These are phyloP conservation scores for Erigeron canadensis DNA, from an alignment of 129 eudicot species.

Conservation along the genomic window DNA sequence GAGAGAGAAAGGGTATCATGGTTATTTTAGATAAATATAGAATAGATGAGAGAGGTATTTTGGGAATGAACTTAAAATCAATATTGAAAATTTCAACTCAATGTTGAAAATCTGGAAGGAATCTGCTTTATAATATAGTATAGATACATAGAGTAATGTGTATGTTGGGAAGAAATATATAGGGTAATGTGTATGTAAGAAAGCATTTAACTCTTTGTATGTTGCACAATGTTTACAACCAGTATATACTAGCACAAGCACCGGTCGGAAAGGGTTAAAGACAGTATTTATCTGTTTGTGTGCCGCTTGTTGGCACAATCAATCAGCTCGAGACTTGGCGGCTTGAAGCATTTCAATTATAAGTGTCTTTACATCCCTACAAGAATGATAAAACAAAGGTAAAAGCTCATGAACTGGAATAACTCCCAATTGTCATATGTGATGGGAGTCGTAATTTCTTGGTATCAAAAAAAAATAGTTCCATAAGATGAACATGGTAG, in stretches of 20 bases:
- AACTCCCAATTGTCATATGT: background rate
- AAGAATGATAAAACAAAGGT: background rate
- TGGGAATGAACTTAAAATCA: too few species aligned
- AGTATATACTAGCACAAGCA: background rate
- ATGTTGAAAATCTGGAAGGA: too few species aligned
- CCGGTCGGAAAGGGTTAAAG: background rate
- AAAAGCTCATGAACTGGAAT: background rate
- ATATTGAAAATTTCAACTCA: too few species aligned
- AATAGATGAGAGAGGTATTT: too few species aligned
- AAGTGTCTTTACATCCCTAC: conserved; percentile 83
- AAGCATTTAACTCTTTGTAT: background rate
- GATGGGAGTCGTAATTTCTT: background rate
- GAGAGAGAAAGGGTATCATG: too few species aligned
- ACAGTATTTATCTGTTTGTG: background rate
- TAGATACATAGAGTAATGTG: too few species aligned
- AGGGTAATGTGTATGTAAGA: background rate
- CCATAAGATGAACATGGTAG: background rate
- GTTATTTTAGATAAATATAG: too few species aligned
- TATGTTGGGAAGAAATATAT: too few species aligned
- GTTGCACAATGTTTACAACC: background rate
- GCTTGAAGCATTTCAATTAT: conserved; percentile 94
- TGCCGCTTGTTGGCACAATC: conserved; percentile 13
- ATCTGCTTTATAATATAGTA: too few species aligned
- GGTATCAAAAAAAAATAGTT: background rate
- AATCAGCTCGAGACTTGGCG: conserved; percentile 42